phyloP scores from a whole-genome alignment of 129 eudicot species.

The Apium graveolens region DNA sequence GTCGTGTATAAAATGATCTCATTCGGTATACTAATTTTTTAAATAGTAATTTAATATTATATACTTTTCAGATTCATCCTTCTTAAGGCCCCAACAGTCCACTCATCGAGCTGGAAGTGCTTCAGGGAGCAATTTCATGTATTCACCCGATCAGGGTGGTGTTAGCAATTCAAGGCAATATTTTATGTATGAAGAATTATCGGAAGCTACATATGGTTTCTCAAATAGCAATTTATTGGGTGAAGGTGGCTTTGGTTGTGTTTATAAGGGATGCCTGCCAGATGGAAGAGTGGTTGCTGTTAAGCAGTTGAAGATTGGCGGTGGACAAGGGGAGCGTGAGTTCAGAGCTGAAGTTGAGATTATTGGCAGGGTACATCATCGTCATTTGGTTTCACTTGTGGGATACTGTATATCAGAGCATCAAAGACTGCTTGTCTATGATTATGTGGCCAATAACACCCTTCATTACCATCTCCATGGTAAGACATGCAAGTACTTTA shows the following conservation, averaged over 20 bases:
- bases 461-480: slow-evolving; percentile 87
- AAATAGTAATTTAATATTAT: neutral
- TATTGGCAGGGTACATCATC: slow-evolving; percentile 87
- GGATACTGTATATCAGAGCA: slow-evolving; percentile 83
- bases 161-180: slow-evolving; percentile 70
- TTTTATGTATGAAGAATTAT: slow-evolving; percentile 81
- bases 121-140: slow-evolving; percentile 40
- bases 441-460: slow-evolving; percentile 76
- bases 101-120: slow-evolving; percentile 47
- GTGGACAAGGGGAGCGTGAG: slow-evolving; percentile 96
- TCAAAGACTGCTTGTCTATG: slow-evolving; percentile 86
- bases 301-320: slow-evolving; percentile 76
- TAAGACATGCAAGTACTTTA: slow-evolving; percentile 21
- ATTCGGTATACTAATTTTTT: neutral
- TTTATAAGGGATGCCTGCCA: slow-evolving; percentile 65
- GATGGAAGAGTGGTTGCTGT: slow-evolving; percentile 92
- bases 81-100: slow-evolving; percentile 46
- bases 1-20: neutral
- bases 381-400: slow-evolving; percentile 89
- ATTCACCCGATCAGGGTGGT: slow-evolving; percentile 71
- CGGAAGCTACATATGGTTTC: slow-evolving; percentile 73
- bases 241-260: slow-evolving; percentile 96
- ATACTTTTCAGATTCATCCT: slow-evolving; percentile 49
- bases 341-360: slow-evolving; percentile 94
- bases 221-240: slow-evolving; percentile 63